These are phyloP conservation scores for Sambucus nigra DNA, from an alignment of 129 eudicot species.

Conservation along the genomic window DNA sequence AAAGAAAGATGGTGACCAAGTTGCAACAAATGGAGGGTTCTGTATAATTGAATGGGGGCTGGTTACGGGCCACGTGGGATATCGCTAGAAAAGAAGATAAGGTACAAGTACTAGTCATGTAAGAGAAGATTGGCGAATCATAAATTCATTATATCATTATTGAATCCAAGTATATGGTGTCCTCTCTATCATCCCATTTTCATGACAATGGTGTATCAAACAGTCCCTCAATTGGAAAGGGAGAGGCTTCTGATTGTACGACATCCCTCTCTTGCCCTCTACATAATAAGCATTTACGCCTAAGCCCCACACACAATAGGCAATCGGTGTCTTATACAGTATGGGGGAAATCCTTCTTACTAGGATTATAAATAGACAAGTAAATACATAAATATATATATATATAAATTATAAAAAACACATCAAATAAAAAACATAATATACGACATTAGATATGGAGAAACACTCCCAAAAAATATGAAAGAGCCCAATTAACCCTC, in stretches of 20 bases:
- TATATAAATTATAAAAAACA: too few relatives aligned
- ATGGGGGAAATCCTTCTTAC: too few relatives aligned
- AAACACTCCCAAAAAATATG: too few relatives aligned
- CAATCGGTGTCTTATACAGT: too few relatives aligned
- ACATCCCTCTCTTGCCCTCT: background rate
- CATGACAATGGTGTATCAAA: conserved; percentile 8
- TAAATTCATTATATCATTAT: conserved; percentile 8
- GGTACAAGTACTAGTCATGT: background rate
- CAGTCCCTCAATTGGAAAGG: background rate
- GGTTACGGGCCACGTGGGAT: background rate
- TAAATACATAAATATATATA: too few relatives aligned
- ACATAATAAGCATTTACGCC: background rate
- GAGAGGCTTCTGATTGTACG: conserved; percentile 1
- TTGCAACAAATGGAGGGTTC: background rate
- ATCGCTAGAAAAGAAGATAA: conserved; percentile 3
- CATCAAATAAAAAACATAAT: too few relatives aligned
- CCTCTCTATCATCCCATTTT: background rate
- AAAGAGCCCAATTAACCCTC: too few relatives aligned
- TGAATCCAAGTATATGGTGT: background rate
- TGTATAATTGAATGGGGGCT: background rate
- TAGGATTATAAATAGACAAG: too few relatives aligned
- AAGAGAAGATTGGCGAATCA: conserved; percentile 2
- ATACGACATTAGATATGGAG: too few relatives aligned
- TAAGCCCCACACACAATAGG: too few relatives aligned
- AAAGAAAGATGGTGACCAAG: background rate